phyloP scores from a whole-genome alignment of 2,329 filamentous ascomycete genomes.

The Aureobasidium pullulans region DNA sequence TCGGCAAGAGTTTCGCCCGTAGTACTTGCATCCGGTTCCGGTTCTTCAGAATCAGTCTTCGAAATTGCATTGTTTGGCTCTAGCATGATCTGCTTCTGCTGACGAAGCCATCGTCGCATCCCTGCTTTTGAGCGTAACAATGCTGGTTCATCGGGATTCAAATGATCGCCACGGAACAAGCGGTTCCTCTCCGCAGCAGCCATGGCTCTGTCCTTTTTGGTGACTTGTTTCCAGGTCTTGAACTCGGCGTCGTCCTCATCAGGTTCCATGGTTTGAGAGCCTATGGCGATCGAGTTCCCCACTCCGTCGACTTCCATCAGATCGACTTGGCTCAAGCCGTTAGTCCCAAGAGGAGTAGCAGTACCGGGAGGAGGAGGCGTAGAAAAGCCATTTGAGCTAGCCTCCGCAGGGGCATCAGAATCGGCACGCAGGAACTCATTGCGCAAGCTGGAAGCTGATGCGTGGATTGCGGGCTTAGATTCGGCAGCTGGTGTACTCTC shows the following conservation, averaged over 20 bases:
- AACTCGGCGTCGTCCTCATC: conserved; percentile 86
- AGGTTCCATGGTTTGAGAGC: conserved; percentile 62
- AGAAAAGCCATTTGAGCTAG: conserved; percentile 72
- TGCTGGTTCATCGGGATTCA: conserved; percentile 83
- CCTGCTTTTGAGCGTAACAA: conserved; percentile 75
- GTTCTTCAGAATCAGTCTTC: conserved; percentile 37
- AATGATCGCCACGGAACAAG: conserved; percentile 74
- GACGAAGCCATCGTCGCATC: conserved; percentile 81
- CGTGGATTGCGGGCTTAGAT: conserved; percentile 56
- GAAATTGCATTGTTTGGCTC: conserved; percentile 44
- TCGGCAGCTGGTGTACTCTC: conserved; percentile 74
- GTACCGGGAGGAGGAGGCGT: conserved; percentile 70
- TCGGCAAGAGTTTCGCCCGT: conserved; percentile 77
- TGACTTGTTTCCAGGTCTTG: conserved; percentile 98
- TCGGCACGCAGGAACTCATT: conserved; percentile 54
- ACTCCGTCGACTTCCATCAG: conserved; percentile 77
- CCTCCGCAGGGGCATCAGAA: conserved; percentile 67
- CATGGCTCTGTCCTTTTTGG: conserved; percentile 86
- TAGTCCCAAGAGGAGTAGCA: conserved; percentile 65
- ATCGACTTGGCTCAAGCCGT: conserved; percentile 73
- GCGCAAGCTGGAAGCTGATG: conserved; percentile 41
- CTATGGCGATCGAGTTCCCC: conserved; percentile 58
- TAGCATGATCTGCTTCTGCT: conserved; percentile 50
- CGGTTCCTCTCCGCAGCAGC: conserved; percentile 79
- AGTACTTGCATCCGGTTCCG: conserved; percentile 40